Percentiles rank a stretch among this genome's conserved stretches.
Conservation (phyloP, 2,329 filamentous ascomycete species). For the Chrysosporium keratinophilum region DNA sequence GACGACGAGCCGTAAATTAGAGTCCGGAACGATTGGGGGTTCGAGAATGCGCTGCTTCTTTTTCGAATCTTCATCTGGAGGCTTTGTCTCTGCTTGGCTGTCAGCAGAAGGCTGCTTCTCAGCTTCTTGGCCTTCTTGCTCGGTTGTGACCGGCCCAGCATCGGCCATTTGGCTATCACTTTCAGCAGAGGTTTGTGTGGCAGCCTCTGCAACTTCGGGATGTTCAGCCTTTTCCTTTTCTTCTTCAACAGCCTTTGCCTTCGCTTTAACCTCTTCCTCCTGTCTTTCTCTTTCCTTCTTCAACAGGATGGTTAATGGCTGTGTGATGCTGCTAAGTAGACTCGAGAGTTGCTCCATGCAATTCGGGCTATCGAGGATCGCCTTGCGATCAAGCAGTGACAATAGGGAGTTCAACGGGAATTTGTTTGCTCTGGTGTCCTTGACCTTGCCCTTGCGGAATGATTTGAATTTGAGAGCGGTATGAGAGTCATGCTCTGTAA, state of each 20-base stretch:
- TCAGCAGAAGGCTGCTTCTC: constrained; percentile 30
- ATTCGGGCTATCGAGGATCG: constrained; percentile 92
- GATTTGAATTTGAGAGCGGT: constrained; percentile 65
- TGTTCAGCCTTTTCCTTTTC: constrained; percentile 24
- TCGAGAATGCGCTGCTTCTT: constrained; percentile 57
- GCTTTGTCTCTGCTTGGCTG: constrained; percentile 20
- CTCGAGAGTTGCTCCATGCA: constrained; percentile 92
- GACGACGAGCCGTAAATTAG: constrained; percentile 87
- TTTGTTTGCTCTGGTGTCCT: constrained; percentile 72
- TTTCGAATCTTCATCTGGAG: constrained; percentile 42
- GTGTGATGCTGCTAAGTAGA: constrained; percentile 76
- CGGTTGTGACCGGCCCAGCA: constrained; percentile 21
- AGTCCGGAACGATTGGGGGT: constrained; percentile 74
- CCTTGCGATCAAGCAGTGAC: constrained; percentile 75
- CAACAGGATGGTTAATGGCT: constrained; percentile 70
- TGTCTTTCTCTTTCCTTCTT: constrained; percentile 71
- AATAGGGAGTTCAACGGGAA: constrained; percentile 89
- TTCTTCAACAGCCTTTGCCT: constrained; percentile 20
- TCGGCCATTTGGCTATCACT: constrained; percentile 35
- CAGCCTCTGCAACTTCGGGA: constrained; percentile 14
- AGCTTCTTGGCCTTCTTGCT: constrained; percentile 34
- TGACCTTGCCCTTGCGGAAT: constrained; percentile 76
- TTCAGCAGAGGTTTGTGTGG: constrained; percentile 20
- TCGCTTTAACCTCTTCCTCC: constrained; percentile 34
- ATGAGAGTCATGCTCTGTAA: constrained; percentile 81